These are phyloP conservation scores for Cercospora nicotianae DNA, from an alignment of 2,329 filamentous ascomycete species.

Conservation along the genomic window DNA sequence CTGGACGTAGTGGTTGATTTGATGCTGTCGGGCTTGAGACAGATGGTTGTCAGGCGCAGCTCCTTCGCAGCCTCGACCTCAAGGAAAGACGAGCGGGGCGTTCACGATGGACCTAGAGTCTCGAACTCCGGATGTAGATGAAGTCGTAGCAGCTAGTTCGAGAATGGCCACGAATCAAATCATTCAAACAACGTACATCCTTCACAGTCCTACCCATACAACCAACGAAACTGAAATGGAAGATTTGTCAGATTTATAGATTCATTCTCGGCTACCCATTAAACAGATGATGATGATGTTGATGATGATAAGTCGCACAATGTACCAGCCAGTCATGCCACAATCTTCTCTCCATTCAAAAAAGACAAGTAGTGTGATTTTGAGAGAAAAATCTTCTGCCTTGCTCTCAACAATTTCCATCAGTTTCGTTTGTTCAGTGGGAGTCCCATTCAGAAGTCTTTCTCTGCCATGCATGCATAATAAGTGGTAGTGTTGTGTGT, in stretches of 20 bases:
- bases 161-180: too few relatives aligned
- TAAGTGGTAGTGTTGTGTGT: neutral
- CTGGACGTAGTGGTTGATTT: neutral
- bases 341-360: neutral
- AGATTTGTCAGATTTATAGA: neutral
- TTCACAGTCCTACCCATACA: neutral
- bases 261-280: constrained; percentile 20
- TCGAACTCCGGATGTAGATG: too few relatives aligned
- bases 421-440: neutral
- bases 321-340: constrained; percentile 13
- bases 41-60: neutral
- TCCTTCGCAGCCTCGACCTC: neutral
- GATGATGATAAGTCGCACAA: constrained; percentile 10
- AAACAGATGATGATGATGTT: constrained; percentile 1
- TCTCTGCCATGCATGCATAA: constrained; percentile 2
- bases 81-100: too few relatives aligned
- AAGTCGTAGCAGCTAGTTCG: too few relatives aligned
- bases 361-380: neutral
- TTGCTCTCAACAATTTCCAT: neutral
- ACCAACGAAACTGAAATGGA: neutral
- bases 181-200: neutral
- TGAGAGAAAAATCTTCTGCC: neutral
- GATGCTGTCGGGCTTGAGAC: neutral
- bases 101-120: too few relatives aligned
- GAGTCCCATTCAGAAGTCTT: neutral